These are phyloP conservation scores for Neonectria coccinea DNA, from an alignment of 2,329 filamentous ascomycete genomes.

Conservation along the genomic window DNA sequence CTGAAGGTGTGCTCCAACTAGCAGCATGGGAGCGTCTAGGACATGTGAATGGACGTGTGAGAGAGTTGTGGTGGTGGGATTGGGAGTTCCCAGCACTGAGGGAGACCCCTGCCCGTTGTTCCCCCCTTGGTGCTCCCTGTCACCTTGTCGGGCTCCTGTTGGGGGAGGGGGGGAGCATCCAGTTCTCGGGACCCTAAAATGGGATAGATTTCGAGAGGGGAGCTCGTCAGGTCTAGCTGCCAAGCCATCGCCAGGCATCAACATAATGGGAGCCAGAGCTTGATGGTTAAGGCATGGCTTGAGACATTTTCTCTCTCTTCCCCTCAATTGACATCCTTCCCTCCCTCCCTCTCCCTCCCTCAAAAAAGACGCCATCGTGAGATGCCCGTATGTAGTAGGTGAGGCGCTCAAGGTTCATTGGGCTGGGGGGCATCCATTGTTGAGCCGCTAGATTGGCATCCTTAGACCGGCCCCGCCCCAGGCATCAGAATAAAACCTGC, in stretches of 20 bases:
- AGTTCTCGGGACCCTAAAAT: conserved; percentile 4
- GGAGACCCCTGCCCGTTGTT: conserved; percentile 21
- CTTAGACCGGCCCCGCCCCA: conserved; percentile 14
- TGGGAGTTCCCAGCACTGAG: conserved; percentile 23
- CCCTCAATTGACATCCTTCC: neutral
- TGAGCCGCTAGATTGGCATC: conserved; percentile 14
- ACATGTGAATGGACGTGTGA: conserved; percentile 21
- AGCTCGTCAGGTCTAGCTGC: neutral
- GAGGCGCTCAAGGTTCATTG: neutral
- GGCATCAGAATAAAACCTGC: conserved; percentile 22
- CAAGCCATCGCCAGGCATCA: neutral
- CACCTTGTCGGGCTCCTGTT: conserved; percentile 15
- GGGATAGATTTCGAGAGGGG: neutral
- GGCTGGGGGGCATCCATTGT: conserved; percentile 4
- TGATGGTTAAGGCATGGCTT: no score
- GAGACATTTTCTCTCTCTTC: neutral
- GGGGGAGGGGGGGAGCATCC: conserved; percentile 35
- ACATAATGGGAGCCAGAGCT: neutral
- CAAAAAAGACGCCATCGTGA: conserved; percentile 3
- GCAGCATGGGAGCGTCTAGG: conserved; percentile 29
- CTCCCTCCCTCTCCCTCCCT: no score
- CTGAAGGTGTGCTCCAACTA: neutral
- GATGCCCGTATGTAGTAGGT: neutral
- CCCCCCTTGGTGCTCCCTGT: conserved; percentile 16
- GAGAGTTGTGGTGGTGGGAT: conserved; percentile 16